Evolutionary conservation across 345 rosid genomes (phyloP), one percentile per base, ranked within the genome.

Genomic region (Triadica sebifera): DNA sequence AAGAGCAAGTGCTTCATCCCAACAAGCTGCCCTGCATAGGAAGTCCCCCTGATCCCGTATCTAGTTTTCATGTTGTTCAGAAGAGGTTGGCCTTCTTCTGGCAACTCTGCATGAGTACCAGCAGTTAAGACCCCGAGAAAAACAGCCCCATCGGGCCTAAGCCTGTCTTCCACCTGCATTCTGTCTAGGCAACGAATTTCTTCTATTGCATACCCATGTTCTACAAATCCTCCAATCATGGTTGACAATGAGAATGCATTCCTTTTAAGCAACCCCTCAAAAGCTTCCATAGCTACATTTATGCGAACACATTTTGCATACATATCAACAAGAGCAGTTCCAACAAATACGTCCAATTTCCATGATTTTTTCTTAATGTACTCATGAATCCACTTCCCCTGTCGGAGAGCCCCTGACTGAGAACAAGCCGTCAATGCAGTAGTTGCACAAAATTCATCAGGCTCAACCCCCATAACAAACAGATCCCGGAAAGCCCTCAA

Each of bases 361-460:
- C 82, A n/a, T 51, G 72, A 76, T 29, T 64, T 74, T 57, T 69
- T 83, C 85, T 81, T 80, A 56, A 82, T 3, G 52, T 82, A 20
- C 67, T 87, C 90, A 70, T 87, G 88, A 76, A 89, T 80, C 93
- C 86, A 86, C 69, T 76, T 85, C 70, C 93, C 90, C 24, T 85
- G 89, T 76, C 68, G 15, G 5, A 87, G 79, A 68, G 83, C 84
- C 67, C 87, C 91, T 43, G 56, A 80, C 51, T 81, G 86, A 61
- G 90, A 89, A 82, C 91, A 85, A 74, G 85, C 89, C 9, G 86
- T 83, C 65, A 87, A 76, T 1, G 83, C 87, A 1, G 86, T 79
- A 9, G 86, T 86, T 63, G 85, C 81, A 20, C 79, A 85, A 46
- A 89, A 82, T 17, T 73, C 79, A 71, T 87, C 87, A 52, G 87